Evolutionary conservation across 805 yeast species (phyloP).

Genomic region (Starmerella stigmatis): DNA sequence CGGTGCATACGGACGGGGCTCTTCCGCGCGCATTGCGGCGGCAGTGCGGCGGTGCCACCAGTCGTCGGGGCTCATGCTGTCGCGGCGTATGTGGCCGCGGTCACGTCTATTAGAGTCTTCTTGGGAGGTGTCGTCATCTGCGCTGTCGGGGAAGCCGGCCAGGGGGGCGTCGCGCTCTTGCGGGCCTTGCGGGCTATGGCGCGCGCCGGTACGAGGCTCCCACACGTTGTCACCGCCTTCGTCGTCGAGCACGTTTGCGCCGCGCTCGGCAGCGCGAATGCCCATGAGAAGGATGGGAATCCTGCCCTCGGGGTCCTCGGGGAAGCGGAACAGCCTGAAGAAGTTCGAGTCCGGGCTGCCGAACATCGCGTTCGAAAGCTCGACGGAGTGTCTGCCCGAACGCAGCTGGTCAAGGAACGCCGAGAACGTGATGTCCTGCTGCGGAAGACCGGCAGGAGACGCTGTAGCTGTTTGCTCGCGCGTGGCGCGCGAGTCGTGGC

Average conservation of each 20-base stretch:
- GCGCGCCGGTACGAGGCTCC: neutral
- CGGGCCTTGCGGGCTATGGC: neutral
- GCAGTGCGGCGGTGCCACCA: no score
- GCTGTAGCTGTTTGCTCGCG: no score
- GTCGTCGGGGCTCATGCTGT: no score
- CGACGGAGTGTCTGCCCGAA: conserved; percentile 14
- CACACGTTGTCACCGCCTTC: neutral
- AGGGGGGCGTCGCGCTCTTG: neutral
- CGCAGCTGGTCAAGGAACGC: conserved; percentile 17
- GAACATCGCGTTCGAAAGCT: conserved; percentile 14
- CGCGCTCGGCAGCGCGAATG: conserved; percentile 34
- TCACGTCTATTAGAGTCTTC: no score
- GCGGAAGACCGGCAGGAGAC: no score
- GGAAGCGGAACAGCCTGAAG: conserved; percentile 24
- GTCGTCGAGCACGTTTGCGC: neutral
- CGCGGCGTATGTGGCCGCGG: no score
- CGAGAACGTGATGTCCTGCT: conserved; percentile 8
- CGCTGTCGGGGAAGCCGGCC: no score
- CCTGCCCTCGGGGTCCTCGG: conserved; percentile 18
- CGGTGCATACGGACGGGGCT: no score
- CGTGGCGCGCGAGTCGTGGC: neutral
- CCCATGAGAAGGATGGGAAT: conserved; percentile 44
- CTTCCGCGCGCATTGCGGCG: no score
- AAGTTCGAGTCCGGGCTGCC: conserved; percentile 11
- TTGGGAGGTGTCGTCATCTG: no score